These are phyloP conservation scores for Eucalyptus tenuipes DNA, from an alignment of 345 rosid species.

Conservation along the genomic window DNA sequence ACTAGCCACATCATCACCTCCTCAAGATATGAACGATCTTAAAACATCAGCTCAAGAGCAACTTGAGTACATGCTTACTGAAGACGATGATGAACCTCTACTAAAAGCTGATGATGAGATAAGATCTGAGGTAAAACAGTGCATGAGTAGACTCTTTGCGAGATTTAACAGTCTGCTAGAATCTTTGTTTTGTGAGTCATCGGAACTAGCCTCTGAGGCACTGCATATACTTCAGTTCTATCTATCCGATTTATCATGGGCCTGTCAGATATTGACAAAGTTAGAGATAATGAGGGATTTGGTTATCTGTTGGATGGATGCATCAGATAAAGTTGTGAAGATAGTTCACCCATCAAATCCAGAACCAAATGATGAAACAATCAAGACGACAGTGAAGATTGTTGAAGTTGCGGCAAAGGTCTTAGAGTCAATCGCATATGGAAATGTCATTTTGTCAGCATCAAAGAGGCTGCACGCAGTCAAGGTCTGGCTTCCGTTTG, in stretches of 20 bases:
- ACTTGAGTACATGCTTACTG: conserved; percentile 79
- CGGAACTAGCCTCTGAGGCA: not conserved
- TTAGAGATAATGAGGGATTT: conserved; percentile 69
- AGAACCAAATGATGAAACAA: conserved; percentile 5
- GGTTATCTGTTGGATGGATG: conserved; percentile 60
- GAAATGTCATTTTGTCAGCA: conserved; percentile 61
- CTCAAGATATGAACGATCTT: conserved; percentile 33
- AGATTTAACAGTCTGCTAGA: conserved; percentile 45
- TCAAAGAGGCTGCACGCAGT: conserved; percentile 51
- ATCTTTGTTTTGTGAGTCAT: conserved; percentile 11
- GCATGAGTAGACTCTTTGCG: conserved; percentile 29
- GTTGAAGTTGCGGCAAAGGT: conserved; percentile 69
- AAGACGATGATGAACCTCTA: conserved; percentile 84
- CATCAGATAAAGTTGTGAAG: conserved; percentile 51
- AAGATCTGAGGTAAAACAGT: conserved; percentile 52
- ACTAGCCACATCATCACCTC: conserved; percentile 65
- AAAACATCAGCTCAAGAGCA: conserved; percentile 77
- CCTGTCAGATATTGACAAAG: conserved; percentile 58
- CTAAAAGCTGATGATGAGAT: conserved; percentile 43
- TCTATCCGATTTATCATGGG: conserved; percentile 64
- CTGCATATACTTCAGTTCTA: conserved; percentile 21
- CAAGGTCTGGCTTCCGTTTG: conserved; percentile 87
- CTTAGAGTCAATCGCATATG: conserved; percentile 63
- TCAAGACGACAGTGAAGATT: conserved; percentile 38
- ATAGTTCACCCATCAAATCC: conserved; percentile 17